Base-by-base conservation (phyloP, 768 basidiomycete species). In the Candolleomyces eurysporus region DNA sequence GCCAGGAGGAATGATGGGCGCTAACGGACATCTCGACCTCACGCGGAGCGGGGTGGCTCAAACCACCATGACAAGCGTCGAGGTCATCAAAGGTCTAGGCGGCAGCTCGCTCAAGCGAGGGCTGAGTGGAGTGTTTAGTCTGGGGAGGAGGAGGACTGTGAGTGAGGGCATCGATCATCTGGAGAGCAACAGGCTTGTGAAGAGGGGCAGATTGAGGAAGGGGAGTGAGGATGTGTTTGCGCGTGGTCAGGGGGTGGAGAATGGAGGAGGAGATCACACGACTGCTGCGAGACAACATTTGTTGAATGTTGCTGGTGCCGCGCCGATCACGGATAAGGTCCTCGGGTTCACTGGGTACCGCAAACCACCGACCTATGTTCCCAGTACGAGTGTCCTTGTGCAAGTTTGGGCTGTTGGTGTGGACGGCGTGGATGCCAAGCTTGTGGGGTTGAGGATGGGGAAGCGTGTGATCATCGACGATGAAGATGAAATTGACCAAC, bases 351-450 rank as follows among this genome's bases (percentile, higher is more conserved):
- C 89, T 3, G 82, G 84, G 32, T 86, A 90, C 70, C 82, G 89
- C 14, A 70, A 79, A 26, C 92, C 94, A 13, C 95, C 95, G 0
- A 77, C 78, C 13, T 87, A 88, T 67, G 86, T 96, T 10, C 84
- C 87, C 0, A 79, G 84, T 50, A 78, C 80, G 30, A 81, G 89
- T 59, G 83, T 95, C 16, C 79, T 97, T 22, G 86, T 97, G 6
- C 93, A 95, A 70, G 90, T 97, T 4, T 93, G 90, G 81, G 92
- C 89, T n/a, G 92, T 94, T 1, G 93, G 86, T 2, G 72, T 96
- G 48, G 94, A 96, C 66, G 79, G 81, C 14, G 75, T 89, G 6
- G 95, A 96, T 75, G 81, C 79, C 6, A 78, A 84, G 57, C 78
- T 94, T 61, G 83, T 92, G 11, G 82, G 83, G 7, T 82, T 85